Evolutionary conservation across 441 rosid species (phyloP).

Genomic region (Populus trichocarpa): DNA sequence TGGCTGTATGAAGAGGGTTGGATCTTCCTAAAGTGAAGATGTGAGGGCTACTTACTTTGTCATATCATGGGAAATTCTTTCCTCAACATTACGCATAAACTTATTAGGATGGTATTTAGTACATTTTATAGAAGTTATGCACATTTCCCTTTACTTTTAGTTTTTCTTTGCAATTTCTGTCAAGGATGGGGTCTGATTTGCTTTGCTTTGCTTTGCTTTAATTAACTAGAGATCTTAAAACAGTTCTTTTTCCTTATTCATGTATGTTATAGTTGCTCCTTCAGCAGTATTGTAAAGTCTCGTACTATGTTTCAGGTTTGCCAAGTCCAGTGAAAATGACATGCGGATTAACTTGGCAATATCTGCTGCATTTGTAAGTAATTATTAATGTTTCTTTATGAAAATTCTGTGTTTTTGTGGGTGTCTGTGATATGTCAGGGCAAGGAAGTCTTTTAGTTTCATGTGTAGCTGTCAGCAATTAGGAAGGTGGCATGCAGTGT

Average conservation of each 20-base stretch:
- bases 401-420: constrained; percentile 2
- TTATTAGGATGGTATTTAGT: not conserved
- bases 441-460: not conserved
- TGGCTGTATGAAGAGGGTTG: not conserved
- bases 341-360: constrained; percentile 79
- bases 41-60: not conserved
- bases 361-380: constrained; percentile 85
- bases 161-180: not conserved
- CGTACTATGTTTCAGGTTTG: constrained; percentile 45
- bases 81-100: not conserved
- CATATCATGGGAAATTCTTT: not conserved
- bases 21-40: not conserved
- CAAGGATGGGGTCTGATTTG: not conserved
- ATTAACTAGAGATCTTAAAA: not conserved
- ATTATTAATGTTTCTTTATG: not conserved
- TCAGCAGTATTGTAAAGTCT: not conserved
- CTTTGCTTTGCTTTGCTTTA: not conserved
- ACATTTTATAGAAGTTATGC: not conserved
- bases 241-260: not conserved
- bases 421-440: not conserved
- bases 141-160: not conserved
- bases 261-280: constrained; percentile 7
- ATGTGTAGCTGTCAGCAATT: not conserved
- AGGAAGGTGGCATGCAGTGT: not conserved
- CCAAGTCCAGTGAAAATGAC: constrained; percentile 61